phyloP scores from a whole-genome alignment of 495 filamentous ascomycete species.

The Mytilinidion resinicola region DNA sequence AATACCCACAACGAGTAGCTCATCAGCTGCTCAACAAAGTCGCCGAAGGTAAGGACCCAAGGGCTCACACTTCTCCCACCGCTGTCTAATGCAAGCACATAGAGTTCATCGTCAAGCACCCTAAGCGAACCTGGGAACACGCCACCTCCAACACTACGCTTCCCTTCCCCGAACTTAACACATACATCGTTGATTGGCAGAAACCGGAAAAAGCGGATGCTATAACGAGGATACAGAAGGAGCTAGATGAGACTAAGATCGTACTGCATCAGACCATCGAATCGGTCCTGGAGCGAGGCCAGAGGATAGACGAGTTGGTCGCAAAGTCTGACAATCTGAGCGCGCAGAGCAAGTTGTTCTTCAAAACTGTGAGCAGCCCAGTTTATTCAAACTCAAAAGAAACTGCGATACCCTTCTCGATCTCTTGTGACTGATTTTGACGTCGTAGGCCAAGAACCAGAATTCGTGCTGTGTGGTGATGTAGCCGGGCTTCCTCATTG shows the following conservation, averaged over 20 bases:
- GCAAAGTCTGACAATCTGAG: slow-evolving; percentile 83
- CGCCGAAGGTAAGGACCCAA: slow-evolving; percentile 47
- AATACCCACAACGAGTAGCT: slow-evolving; percentile 87
- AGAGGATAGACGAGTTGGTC: slow-evolving; percentile 88
- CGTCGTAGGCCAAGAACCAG: slow-evolving; percentile 78
- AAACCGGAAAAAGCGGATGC: slow-evolving; percentile 81
- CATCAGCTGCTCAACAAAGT: slow-evolving; percentile 90
- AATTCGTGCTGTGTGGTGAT: slow-evolving; percentile 88
- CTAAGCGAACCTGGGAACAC: slow-evolving; percentile 58
- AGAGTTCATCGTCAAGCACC: slow-evolving; percentile 80
- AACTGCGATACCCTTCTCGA: not conserved
- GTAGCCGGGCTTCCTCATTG: slow-evolving; percentile 38
- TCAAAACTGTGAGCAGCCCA: slow-evolving; percentile 46
- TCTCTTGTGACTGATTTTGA: not conserved
- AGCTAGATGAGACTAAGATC: slow-evolving; percentile 97
- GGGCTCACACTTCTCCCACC: no score
- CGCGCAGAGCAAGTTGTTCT: slow-evolving; percentile 93
- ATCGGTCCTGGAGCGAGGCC: slow-evolving; percentile 75
- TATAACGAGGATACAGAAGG: slow-evolving; percentile 92
- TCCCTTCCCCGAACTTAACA: slow-evolving; percentile 64
- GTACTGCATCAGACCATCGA: slow-evolving; percentile 96
- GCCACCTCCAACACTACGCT: slow-evolving; percentile 50
- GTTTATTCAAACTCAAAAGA: no score
- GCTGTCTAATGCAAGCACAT: no score
- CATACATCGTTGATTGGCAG: slow-evolving; percentile 83